Conservation (phyloP, 2,329 filamentous ascomycete species). For the Paraphoma chrysanthemicola region DNA sequence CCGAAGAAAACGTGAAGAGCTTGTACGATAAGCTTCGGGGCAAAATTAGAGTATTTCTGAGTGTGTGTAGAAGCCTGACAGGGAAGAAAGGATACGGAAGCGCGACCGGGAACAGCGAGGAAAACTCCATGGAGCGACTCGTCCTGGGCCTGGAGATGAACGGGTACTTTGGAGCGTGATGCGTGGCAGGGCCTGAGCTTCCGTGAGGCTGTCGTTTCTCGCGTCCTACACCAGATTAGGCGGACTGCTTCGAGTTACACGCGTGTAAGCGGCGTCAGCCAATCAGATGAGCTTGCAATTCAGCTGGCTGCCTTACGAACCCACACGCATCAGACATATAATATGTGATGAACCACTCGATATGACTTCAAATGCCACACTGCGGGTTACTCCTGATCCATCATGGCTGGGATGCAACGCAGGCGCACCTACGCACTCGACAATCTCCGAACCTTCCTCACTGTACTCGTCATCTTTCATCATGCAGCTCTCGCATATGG, state of each 20-base stretch:
- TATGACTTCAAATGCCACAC: too few relatives aligned
- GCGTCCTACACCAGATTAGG: not conserved
- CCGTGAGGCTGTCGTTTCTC: not conserved
- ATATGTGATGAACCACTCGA: too few relatives aligned
- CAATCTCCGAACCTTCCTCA: conserved; percentile 29
- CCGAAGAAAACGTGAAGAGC: conserved; percentile 44
- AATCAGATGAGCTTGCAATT: too few relatives aligned
- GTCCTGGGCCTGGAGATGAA: conserved; percentile 75
- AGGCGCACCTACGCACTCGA: conserved; percentile 18
- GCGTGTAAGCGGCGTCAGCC: not conserved
- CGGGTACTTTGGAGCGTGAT: conserved; percentile 61
- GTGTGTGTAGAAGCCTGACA: conserved; percentile 70
- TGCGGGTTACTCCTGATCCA: not conserved
- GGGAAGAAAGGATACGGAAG: conserved; percentile 63
- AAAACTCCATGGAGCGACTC: conserved; percentile 72
- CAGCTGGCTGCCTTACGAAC: too few relatives aligned
- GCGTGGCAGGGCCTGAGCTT: not conserved
- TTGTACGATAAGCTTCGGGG: conserved; percentile 73
- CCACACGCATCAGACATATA: too few relatives aligned
- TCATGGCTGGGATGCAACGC: not conserved
- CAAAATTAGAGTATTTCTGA: conserved; percentile 77
- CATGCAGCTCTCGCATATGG: conserved; percentile 27
- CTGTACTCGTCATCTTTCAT: conserved; percentile 25
- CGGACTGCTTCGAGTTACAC: not conserved
- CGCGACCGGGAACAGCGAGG: conserved; percentile 49